Percentiles rank a stretch among this genome's conserved stretches.
phyloP scores from a whole-genome alignment of 495 filamentous ascomycete genomes.

The Xylaria curta region DNA sequence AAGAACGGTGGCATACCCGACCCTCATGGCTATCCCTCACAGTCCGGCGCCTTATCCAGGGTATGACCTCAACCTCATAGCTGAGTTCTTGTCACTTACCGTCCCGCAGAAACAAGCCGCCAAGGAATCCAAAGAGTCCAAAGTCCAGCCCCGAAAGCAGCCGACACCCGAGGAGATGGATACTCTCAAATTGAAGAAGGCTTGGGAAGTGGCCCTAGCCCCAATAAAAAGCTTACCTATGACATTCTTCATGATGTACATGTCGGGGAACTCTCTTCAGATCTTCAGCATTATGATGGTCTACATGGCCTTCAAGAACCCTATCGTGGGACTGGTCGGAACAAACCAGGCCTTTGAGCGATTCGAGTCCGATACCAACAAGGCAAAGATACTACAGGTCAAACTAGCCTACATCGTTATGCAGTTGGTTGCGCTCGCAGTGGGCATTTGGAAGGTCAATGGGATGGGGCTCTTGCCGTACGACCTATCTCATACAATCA shows the following conservation, averaged over 20 bases:
- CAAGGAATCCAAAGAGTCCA: slow-evolving; percentile 57
- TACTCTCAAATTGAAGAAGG: slow-evolving; percentile 94
- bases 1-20: slow-evolving; percentile 74
- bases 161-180: slow-evolving; percentile 85
- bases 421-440: slow-evolving; percentile 79
- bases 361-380: slow-evolving; percentile 86
- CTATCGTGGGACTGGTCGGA: slow-evolving; percentile 79
- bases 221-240: slow-evolving; percentile 95
- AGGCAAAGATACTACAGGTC: slow-evolving; percentile 71
- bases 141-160: slow-evolving; percentile 56
- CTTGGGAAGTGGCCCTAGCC: slow-evolving; percentile 95
- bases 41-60: slow-evolving; percentile 58
- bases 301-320: slow-evolving; percentile 97
- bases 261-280: slow-evolving; percentile 98
- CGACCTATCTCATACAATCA: slow-evolving; percentile 42
- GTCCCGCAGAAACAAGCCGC: slow-evolving; percentile 47
- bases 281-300: slow-evolving; percentile 99
- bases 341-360: slow-evolving; percentile 83
- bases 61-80: slow-evolving; percentile 40
- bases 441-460: slow-evolving; percentile 98
- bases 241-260: slow-evolving; percentile 99
- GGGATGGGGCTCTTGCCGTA: slow-evolving; percentile 94
- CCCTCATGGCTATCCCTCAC: slow-evolving; percentile 82
- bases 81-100: not conserved
- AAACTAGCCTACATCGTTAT: slow-evolving; percentile 87